These are phyloP conservation scores for Polychaeton citri DNA, from an alignment of 2,329 filamentous ascomycete genomes.

Conservation along the genomic window DNA sequence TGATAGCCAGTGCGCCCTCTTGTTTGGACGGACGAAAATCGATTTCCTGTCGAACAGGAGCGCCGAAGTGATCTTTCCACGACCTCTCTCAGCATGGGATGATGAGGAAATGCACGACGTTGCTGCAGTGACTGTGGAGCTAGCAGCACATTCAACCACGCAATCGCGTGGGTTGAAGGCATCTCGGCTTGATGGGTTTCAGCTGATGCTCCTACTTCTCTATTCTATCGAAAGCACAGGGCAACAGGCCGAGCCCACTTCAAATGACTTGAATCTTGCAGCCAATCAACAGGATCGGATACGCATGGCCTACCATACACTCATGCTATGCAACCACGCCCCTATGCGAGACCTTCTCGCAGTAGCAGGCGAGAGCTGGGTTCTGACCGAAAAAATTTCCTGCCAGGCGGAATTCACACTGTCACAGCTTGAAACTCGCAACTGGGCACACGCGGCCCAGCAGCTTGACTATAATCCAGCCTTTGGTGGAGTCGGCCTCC, in stretches of 20 bases:
- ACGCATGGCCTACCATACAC: conserved; percentile 18
- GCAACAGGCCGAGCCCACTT: not conserved
- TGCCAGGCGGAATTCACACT: conserved; percentile 18
- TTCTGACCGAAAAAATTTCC: conserved; percentile 30
- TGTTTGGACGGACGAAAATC: conserved; percentile 12
- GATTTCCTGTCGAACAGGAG: conserved; percentile 6
- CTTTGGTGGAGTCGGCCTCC: not conserved
- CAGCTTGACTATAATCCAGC: not conserved
- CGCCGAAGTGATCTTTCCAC: conserved; percentile 26
- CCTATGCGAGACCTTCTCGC: conserved; percentile 30
- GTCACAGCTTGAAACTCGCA: conserved; percentile 19
- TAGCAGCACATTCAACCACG: not conserved
- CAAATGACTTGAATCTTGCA: conserved; percentile 2
- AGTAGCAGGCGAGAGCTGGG: conserved; percentile 32
- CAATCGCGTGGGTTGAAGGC: not conserved
- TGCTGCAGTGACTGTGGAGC: not conserved
- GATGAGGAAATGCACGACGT: conserved; percentile 5
- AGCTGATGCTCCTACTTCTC: conserved; percentile 4
- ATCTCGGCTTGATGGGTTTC: not conserved
- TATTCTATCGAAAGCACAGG: conserved; percentile 4
- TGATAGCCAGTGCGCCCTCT: conserved; percentile 24
- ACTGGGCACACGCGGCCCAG: conserved; percentile 20
- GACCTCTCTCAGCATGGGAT: conserved; percentile 24
- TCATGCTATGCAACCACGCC: conserved; percentile 24
- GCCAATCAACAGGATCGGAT: conserved; percentile 8